phyloP scores from a whole-genome alignment of 768 basidiomycete genomes.

The Agrocybe chaxingu region DNA sequence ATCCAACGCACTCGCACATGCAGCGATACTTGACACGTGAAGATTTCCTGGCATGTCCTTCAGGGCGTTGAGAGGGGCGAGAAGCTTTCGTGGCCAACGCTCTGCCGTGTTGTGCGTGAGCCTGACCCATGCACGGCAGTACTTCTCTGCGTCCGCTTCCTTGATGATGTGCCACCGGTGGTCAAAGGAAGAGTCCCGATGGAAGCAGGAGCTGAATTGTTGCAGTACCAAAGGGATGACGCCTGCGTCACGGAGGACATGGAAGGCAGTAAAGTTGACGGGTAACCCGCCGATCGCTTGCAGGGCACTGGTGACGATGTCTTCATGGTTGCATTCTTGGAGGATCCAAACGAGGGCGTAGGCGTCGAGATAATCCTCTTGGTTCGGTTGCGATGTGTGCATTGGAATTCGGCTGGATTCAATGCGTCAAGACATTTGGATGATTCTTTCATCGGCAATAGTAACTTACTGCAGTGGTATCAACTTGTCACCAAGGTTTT shows the following conservation, averaged over 20 bases:
- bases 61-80: constrained; percentile 31
- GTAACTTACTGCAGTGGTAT: constrained; percentile 4
- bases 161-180: constrained; percentile 35
- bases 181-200: constrained; percentile 31
- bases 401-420: constrained; percentile 8
- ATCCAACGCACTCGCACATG: constrained; percentile 32
- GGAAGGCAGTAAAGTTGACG: constrained; percentile 32
- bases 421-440: background rate
- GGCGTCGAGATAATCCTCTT: constrained; percentile 35
- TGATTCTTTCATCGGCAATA: background rate
- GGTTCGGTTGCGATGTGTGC: constrained; percentile 1
- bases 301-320: constrained; percentile 26
- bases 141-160: constrained; percentile 29
- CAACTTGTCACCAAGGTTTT: constrained; percentile 8
- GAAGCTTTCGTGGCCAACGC: constrained; percentile 32
- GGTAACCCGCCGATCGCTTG: constrained; percentile 38
- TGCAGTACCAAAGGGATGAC: constrained; percentile 30
- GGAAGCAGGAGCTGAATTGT: constrained; percentile 34
- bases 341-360: constrained; percentile 35
- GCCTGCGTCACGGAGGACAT: constrained; percentile 33
- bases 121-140: constrained; percentile 39
- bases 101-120: constrained; percentile 31
- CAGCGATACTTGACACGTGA: constrained; percentile 31
- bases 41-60: constrained; percentile 24
- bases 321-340: constrained; percentile 28